A percentile compares a stretch with the other conserved stretches of the same genome.
Conservation (phyloP, 352 stramenopile genomes). For the Pythium scleroteichum region DNA sequence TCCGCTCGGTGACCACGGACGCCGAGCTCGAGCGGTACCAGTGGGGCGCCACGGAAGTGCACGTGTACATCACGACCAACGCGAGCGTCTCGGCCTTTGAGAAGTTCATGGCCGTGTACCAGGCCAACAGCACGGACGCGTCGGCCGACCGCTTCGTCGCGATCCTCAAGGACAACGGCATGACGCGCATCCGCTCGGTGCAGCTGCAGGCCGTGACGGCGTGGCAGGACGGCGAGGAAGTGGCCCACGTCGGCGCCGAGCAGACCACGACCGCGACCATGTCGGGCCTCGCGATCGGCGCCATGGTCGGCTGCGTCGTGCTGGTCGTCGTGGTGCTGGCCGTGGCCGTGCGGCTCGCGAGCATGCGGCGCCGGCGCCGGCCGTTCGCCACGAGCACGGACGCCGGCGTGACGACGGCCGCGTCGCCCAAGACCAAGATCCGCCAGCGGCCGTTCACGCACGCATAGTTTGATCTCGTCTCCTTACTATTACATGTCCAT, state of each 20-base stretch:
- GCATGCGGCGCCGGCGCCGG: conserved; percentile 21
- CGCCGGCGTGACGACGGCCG: conserved; percentile 22
- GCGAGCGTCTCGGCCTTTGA: conserved; percentile 40
- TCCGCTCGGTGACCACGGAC: conserved; percentile 35
- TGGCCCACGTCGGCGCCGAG: conserved; percentile 36
- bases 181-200: conserved; percentile 37
- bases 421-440: conserved; percentile 27
- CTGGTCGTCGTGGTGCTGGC: conserved; percentile 36
- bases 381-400: conserved; percentile 27
- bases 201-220: conserved; percentile 38
- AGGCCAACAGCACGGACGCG: conserved; percentile 28
- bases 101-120: conserved; percentile 42
- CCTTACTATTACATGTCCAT: too few relatives aligned
- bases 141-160: conserved; percentile 34
- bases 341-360: conserved; percentile 34
- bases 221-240: conserved; percentile 39
- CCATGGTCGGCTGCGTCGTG: conserved; percentile 34
- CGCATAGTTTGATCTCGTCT: conserved; percentile 10
- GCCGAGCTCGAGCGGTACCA: conserved; percentile 31
- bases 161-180: conserved; percentile 30
- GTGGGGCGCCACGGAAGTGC: conserved; percentile 40
- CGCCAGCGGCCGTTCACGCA: conserved; percentile 39
- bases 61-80: conserved; percentile 40
- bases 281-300: conserved; percentile 28
- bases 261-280: conserved; percentile 12